A percentile compares a stretch with the other conserved stretches of the same genome.
phyloP scores from a whole-genome alignment of 1,139 yeast genomes.

The Scheffersomyces lignicola region DNA sequence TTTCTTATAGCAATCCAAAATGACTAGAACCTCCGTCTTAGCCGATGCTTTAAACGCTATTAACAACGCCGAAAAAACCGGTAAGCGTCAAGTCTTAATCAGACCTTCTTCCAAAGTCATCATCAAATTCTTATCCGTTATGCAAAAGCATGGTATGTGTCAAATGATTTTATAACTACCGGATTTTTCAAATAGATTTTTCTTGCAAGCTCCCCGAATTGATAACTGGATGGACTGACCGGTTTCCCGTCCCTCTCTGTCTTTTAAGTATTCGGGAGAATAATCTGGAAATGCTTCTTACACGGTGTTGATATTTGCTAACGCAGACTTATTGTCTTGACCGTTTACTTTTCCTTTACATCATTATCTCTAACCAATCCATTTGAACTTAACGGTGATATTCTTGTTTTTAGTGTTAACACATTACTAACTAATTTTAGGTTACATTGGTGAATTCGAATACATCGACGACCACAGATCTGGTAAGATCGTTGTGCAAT shows the following conservation, averaged over 20 bases:
- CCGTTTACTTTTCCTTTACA: constrained; percentile 83
- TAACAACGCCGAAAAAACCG: constrained; percentile 99
- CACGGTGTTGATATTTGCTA: constrained; percentile 52
- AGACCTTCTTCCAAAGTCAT: constrained; percentile 99
- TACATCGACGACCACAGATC: constrained; percentile 99
- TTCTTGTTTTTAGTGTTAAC: too few relatives aligned
- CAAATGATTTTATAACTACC: too few relatives aligned
- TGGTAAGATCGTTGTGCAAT: constrained; percentile 94
- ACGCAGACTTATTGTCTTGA: constrained; percentile 27
- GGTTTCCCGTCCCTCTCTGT: constrained; percentile 90
- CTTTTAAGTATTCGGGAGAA: constrained; percentile 96
- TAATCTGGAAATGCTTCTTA: constrained; percentile 74
- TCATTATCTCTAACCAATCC: constrained; percentile 13
- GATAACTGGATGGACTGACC: constrained; percentile 98
- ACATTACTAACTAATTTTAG: constrained; percentile 13
- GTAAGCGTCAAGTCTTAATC: constrained; percentile 97
- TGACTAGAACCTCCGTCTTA: constrained; percentile 98
- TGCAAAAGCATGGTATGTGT: constrained; percentile 76
- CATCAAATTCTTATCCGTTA: constrained; percentile 92
- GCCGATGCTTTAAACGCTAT: constrained; percentile 99
- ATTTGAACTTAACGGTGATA: too few relatives aligned
- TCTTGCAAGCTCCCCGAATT: constrained; percentile 58
- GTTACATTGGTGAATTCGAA: constrained; percentile 99
- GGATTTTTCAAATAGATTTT: neutral
- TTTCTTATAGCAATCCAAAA: constrained; percentile 29